Evolutionary conservation across 306 rosid genomes (phyloP).

Genomic region (barrel medic (Medicago truncatula)): MtrunA17r5.0-ANR NC_053044.1:55987501-55988000

Average conservation of each 20-base stretch:
- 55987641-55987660: neutral
- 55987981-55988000: neutral
- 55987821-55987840: slow-evolving; percentile 76
- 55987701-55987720: neutral
- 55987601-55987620: neutral
- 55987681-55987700: slow-evolving; percentile 36
- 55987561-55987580: neutral
- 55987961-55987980: slow-evolving; percentile 6
- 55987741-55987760: slow-evolving; percentile 69
- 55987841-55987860: slow-evolving; percentile 66
- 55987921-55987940: neutral
- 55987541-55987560: slow-evolving; percentile 39
- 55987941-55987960: slow-evolving; percentile 1
- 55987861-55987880: slow-evolving; percentile 19
- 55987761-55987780: slow-evolving; percentile 84
- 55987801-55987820: slow-evolving; percentile 69
- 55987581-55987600: neutral
- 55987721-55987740: slow-evolving; percentile 13
- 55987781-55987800: slow-evolving; percentile 85
- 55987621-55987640: slow-evolving; percentile 2
- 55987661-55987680: neutral
- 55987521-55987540: slow-evolving; percentile 41
- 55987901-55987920: neutral
- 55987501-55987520: slow-evolving; percentile 5
- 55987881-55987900: neutral